Conservation (phyloP, 108 stramenopile species). For the Cyclostephanos tholiformis region DNA sequence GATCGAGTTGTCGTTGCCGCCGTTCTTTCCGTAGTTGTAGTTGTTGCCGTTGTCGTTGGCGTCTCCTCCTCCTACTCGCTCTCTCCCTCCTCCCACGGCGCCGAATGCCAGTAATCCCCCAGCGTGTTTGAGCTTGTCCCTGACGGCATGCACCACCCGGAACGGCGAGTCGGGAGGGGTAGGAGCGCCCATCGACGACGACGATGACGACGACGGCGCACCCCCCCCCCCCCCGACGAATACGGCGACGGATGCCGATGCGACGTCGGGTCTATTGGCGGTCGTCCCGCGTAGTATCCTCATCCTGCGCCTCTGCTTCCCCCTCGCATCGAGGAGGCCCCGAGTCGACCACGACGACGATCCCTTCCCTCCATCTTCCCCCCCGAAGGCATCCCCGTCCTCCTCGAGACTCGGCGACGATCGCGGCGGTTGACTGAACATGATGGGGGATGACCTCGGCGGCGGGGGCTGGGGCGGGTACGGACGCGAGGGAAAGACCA, state of each 20-base stretch:
- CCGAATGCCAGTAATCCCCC: constrained; percentile 16
- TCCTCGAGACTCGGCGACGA: constrained; percentile 6
- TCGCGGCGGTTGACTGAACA: constrained; percentile 15
- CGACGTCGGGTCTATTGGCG: not conserved
- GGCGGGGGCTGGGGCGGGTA: not conserved
- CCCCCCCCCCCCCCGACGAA: too few relatives aligned
- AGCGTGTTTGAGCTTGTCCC: constrained; percentile 18
- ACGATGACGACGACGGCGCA: too few relatives aligned
- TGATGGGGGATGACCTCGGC: constrained; percentile 24
- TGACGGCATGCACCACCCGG: not conserved
- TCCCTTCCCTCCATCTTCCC: not conserved
- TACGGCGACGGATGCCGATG: too few relatives aligned
- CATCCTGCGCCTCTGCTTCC: constrained; percentile 39
- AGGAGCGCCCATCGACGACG: not conserved
- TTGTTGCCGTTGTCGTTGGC: not conserved
- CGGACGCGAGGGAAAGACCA: not conserved
- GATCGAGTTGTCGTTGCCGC: not conserved
- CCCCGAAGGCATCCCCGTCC: too few relatives aligned
- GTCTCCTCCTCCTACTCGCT: not conserved
- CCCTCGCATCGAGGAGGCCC: constrained; percentile 35
- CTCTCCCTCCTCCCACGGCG: not conserved
- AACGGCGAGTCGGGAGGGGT: too few relatives aligned
- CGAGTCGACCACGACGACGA: constrained; percentile 17
- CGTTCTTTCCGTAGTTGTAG: too few relatives aligned
- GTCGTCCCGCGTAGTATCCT: constrained; percentile 2